These are phyloP conservation scores for Euphorbia lathyris DNA, from an alignment of 345 rosid species.

Conservation along the genomic window DNA sequence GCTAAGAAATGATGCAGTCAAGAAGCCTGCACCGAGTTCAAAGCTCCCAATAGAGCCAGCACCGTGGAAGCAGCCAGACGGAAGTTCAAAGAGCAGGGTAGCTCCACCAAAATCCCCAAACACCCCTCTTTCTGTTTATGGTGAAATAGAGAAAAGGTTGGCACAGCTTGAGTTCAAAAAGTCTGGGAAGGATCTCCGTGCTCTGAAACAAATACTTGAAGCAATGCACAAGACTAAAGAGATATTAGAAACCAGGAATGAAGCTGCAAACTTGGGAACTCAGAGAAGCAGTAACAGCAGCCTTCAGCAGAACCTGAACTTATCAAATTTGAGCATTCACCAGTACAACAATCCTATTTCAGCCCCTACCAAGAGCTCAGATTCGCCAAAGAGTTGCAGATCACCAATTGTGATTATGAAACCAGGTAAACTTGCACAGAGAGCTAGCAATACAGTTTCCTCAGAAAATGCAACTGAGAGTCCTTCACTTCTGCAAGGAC, in stretches of 20 bases:
- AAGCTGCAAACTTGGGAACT: conserved; percentile 25
- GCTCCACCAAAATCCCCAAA: conserved; percentile 28
- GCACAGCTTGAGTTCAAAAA: conserved; percentile 66
- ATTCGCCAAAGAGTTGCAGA: conserved; percentile 40
- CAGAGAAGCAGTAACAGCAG: conserved; percentile 23
- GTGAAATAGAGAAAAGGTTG: conserved; percentile 77
- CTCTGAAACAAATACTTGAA: conserved; percentile 80
- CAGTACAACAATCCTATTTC: conserved; percentile 32
- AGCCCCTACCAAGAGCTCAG: conserved; percentile 32
- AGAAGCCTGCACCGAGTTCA: conserved; percentile 40
- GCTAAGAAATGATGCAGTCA: conserved; percentile 37
- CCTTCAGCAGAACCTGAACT: conserved; percentile 32
- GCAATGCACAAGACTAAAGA: conserved; percentile 72
- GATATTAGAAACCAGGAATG: conserved; percentile 39
- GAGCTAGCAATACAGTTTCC: conserved; percentile 28
- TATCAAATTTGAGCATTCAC: conserved; percentile 16
- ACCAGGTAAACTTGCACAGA: conserved; percentile 43
- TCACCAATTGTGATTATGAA: conserved; percentile 55
- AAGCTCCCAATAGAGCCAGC: conserved; percentile 62
- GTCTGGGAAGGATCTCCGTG: conserved; percentile 83
- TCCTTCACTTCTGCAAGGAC: conserved; percentile 32
- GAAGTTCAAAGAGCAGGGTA: conserved; percentile 28
- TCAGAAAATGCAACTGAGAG: conserved; percentile 25
- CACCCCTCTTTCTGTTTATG: conserved; percentile 52
- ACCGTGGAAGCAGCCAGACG: conserved; percentile 64